Evolutionary conservation across 805 yeast genomes (phyloP).

Genomic region (Candida suzukii): DNA sequence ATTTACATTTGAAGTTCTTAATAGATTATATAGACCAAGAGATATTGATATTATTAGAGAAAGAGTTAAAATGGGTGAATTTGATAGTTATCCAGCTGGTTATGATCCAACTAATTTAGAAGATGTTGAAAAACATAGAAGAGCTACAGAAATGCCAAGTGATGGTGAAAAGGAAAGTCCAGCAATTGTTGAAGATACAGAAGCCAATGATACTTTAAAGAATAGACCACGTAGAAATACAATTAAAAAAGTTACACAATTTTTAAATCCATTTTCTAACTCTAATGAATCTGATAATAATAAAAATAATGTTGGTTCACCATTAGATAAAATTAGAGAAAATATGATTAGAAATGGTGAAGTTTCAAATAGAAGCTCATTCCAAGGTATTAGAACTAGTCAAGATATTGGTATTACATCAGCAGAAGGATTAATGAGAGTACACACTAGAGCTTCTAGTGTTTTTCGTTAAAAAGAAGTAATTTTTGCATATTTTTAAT

Average conservation of each 20-base stretch:
- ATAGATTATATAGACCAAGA: conserved; percentile 47
- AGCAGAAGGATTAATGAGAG: conserved; percentile 16
- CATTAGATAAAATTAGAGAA: conserved; percentile 12
- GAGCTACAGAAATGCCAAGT: no score
- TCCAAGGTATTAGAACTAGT: conserved; percentile 18
- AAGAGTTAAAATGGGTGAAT: conserved; percentile 45
- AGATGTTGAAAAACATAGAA: conserved; percentile 14
- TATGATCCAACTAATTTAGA: conserved; percentile 47
- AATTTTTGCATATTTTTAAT: no score
- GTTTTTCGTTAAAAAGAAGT: not conserved
- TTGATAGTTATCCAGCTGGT: conserved; percentile 38
- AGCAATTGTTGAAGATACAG: conserved; percentile 5
- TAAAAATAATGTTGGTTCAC: conserved; percentile 1
- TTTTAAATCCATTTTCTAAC: conserved; percentile 6
- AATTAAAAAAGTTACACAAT: conserved; percentile 4
- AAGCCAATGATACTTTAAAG: not conserved
- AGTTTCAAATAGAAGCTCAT: conserved; percentile 15
- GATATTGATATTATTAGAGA: conserved; percentile 73
- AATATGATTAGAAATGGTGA: conserved; percentile 17
- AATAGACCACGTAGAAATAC: conserved; percentile 12
- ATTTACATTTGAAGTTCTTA: conserved; percentile 41
- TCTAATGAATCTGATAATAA: not conserved
- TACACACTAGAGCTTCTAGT: conserved; percentile 12
- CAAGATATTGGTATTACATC: conserved; percentile 16
- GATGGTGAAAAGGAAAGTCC: conserved; percentile 2